phyloP scores from a whole-genome alignment of 257 asterid species.

The Verbascum thapsus region DNA sequence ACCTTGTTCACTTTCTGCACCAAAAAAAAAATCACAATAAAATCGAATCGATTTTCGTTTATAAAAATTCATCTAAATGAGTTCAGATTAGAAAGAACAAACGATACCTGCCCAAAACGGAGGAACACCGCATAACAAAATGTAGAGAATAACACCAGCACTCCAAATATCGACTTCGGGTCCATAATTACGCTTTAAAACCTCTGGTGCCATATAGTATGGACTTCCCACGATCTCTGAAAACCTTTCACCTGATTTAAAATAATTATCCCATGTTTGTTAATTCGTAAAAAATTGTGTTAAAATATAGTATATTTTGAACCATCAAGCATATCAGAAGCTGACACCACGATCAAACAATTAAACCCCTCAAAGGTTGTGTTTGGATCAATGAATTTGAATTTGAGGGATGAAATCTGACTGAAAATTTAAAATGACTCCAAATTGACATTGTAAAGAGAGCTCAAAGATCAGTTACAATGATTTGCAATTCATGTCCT shows the following conservation, averaged over 20 bases:
- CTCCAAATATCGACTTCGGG: slow-evolving; percentile 95
- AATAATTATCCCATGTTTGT: not conserved
- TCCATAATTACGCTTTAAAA: slow-evolving; percentile 82
- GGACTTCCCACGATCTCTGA: slow-evolving; percentile 96
- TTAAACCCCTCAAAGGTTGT: too few relatives aligned
- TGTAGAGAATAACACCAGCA: slow-evolving; percentile 91
- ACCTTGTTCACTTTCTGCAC: slow-evolving; percentile 89
- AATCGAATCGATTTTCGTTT: slow-evolving; percentile 20
- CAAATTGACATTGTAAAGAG: too few relatives aligned
- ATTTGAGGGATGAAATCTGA: too few relatives aligned
- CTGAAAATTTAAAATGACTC: too few relatives aligned
- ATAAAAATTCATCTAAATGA: not conserved
- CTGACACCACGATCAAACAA: too few relatives aligned
- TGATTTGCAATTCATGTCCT: too few relatives aligned
- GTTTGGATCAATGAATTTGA: too few relatives aligned
- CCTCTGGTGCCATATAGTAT: slow-evolving; percentile 95
- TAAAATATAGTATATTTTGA: too few relatives aligned
- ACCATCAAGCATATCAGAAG: too few relatives aligned
- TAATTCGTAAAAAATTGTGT: too few relatives aligned
- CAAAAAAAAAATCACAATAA: slow-evolving; percentile 13
- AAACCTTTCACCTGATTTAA: slow-evolving; percentile 63
- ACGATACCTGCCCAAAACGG: slow-evolving; percentile 93
- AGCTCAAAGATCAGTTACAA: too few relatives aligned
- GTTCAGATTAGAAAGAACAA: not conserved
- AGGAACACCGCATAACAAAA: slow-evolving; percentile 93